Base-by-base conservation (phyloP, 768 basidiomycete genomes). In the Hericium rajendrae region DNA sequence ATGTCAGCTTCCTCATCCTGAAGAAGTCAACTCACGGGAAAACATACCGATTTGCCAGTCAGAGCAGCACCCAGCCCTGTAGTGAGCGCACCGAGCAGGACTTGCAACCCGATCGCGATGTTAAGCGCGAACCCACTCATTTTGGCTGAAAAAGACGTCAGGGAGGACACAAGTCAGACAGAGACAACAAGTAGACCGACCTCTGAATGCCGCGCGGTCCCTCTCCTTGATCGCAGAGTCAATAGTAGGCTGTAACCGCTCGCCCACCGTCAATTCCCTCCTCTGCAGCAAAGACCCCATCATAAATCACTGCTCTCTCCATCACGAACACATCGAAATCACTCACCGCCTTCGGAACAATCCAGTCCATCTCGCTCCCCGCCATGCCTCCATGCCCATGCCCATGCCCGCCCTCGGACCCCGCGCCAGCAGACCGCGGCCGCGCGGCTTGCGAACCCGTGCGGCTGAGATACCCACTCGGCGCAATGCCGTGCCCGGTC, bases 41-140 rank as follows among this genome's bases (percentile, higher is more conserved):
- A 3, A n/a, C 57, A 20, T 24, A 62, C 61, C 0, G 22, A 51
- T 53, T 63, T 64, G 16, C 69, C 69, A 3, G 53, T 52, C 6
- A 65, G 43, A 20, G 65, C 63, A 28, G 66, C 67, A 37, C 64
- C 60, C 13, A 69, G 46, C 4, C 59, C 68, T 10, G 68, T 68
- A 22, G 63, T 67, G 12, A 70, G 59, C n/a, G 69, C 63, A 9
- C 66, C 68, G 6, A 70, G 18, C 8, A 68, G 40, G 18, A 70
- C 61, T 58, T 70, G 68, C 55, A 67, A 6, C 6, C 63, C 64
- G n/a, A 68, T 62, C 6, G 69, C 69, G 6, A 62, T 10, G 46
- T 67, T 69, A 13, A 67, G 57, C 12, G 57, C 50, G 38, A 50
- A 58, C 15, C 59, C 49, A 6, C 58, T 64, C 54, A 48, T 8